Base-by-base conservation (phyloP, 2,329 filamentous ascomycete species). In the Penicillium sp. region DNA sequence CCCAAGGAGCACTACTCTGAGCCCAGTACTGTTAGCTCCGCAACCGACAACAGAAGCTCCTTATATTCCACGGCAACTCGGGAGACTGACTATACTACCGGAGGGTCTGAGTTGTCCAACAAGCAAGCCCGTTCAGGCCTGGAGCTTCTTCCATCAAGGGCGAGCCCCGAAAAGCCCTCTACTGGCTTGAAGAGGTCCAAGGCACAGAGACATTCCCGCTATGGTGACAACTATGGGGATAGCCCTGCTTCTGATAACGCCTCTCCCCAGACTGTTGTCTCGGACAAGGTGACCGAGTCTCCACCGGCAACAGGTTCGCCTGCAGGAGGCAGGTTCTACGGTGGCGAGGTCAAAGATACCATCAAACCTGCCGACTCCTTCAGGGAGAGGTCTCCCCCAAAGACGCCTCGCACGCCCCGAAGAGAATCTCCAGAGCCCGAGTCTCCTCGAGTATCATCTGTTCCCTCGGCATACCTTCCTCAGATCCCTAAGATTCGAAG, bases 391-490 rank as follows among this genome's bases (percentile, higher is more conserved):
- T 38, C 55, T 14, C 44, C 53, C 27, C 42, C 42, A n/a, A 58
- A 51, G 31, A 44, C 35, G 14, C 57, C 59, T 10, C 63, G 65
- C 22, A 63, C 65, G 13, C 63, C 64, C 1, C 60, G 63, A n/a
- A 62, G 59, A 41, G 63, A 64, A 11, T 58, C 61, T 10, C 55
- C 62, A 5, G 62, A 65, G 47, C 59, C 63, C 33, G 68, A 69
- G 40, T 67, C 65, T 6, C 69, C 72, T 16, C 68, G 73, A 36
- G 56, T 75, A n/a, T 77, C 76, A n/a, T 76, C 74, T 27, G 72
- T 74, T 13, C 76, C 75, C n/a, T 77, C 74, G 2, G 66, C 70
- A 57, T 67, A 74, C 42, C 69, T 77, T 27, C 76, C 76, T 7
- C 67, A 64, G 22, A 76, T 78, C 42, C 71, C 70, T 5, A 77